Base-by-base conservation (phyloP, 1,284 basidiomycete species). In the Leccinum fallax region DNA sequence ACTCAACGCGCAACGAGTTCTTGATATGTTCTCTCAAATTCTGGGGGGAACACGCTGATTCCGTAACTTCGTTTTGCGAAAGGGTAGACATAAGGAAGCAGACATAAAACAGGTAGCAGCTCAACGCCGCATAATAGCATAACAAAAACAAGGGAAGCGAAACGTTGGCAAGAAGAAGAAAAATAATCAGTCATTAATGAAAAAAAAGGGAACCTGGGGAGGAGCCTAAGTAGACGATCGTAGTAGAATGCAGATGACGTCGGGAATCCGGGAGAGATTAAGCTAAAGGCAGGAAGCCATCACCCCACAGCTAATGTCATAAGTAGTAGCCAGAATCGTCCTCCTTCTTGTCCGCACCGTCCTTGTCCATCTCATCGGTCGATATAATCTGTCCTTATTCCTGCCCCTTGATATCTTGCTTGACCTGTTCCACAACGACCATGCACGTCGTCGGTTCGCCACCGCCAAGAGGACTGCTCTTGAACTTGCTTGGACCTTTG, bases 381-480 rank as follows among this genome's bases (percentile, higher is more conserved):
- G 65, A 62, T 68, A 70, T 78, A 56, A 59, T 59, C 11, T 64
- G 70, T 53, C 62, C 69, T 26, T 48, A 58, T 51, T 62, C 69
- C 28, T 48, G 58, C 36, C 46, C 71, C 46, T 65, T 65, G 69
- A 65, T 63, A 57, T 70, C 69, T 64, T 73, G 71, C 64, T 72
- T 79, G 13, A 81, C 74, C 61, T 74, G 70, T 68, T 80, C 80
- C 16, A 79, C 80, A 32, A 78, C 76, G 11, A 81, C 77, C 6
- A 80, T 71, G 2, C 81, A 80, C 6, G 65, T 71, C 52, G 24
- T 13, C 24, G 48, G 68, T 59, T 81, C 78, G n/a, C 72, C 77
- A 16, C 79, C 80, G 34, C 76, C 80, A 26, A 82, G 69, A 53
- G 86, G 88, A 70, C 84, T 88, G 69, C 88, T 90, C 83, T 90